Base-by-base conservation (phyloP, 441 rosid genomes). In the Bruguiera hainesii region DNA sequence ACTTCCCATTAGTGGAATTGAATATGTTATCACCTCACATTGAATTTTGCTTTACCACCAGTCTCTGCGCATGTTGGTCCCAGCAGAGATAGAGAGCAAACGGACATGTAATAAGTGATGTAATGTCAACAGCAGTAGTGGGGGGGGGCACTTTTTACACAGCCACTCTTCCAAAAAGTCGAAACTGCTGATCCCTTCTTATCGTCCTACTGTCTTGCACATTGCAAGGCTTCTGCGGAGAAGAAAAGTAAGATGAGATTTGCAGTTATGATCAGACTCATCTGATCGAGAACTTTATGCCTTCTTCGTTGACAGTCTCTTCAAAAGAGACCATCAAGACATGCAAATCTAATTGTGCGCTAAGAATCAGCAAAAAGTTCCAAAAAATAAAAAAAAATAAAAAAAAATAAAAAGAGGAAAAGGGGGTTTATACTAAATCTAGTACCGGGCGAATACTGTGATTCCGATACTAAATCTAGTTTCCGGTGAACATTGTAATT, bases 281-380 rank as follows among this genome's bases (percentile, higher is more conserved):
- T 63, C 59, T 49, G 25, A 59, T 68, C 42, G n/a, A 55, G 29
- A 53, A 61, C 65, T 68, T 58, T 20, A 61, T 51, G 39, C 46
- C 37, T 52, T 68, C 71, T 25, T 20, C 66, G n/a, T 29, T 31
- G 58, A 30, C 56, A 65, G 28, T 60, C 50, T 66, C 67, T 53
- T 59, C 39, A 29, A 56, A 37, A 31, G 57, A 65, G 75, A 67
- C 78, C 70, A 66, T 69, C 75, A 67, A 75, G 70, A 73, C 63
- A 23, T 28, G 20, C 61, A 63, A 50, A 57, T 11, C 49, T 55
- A 2, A 15, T 64, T 28, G 70, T 60, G 60, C 58, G 78, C 50
- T 46, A 29, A 10, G 46, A 11, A 10, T 10, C 13, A 10, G 3
- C 15, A 37, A 37, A 37, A 37, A 9, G 8, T 26, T 26, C 23